A percentile compares a stretch with the other conserved stretches of the same genome.
Evolutionary conservation across 768 basidiomycete genomes (phyloP).

Genomic region (Pisolithus albus): DNA sequence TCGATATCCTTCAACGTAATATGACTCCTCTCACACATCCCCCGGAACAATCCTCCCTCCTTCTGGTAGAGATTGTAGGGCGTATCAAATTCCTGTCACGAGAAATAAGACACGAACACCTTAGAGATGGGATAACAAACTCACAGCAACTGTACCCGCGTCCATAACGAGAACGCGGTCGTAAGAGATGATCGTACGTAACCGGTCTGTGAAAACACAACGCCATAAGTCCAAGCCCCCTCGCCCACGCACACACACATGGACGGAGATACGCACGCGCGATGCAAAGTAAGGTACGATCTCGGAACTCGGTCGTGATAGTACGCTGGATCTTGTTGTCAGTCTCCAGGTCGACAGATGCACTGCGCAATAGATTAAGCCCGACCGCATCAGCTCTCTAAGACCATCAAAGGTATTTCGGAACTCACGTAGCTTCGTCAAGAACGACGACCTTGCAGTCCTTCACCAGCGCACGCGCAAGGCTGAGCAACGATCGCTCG

Average conservation of each 20-base stretch:
- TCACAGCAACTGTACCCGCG: constrained; percentile 49
- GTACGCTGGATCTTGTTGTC: constrained; percentile 48
- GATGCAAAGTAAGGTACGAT: constrained; percentile 48
- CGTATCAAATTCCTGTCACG: constrained; percentile 48
- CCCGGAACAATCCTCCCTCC: constrained; percentile 48
- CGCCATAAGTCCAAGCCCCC: too few relatives aligned
- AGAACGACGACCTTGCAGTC: constrained; percentile 43
- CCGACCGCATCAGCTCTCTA: too few relatives aligned
- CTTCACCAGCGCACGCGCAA: constrained; percentile 50
- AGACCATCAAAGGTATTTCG: constrained; percentile 10
- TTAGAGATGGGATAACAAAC: constrained; percentile 4
- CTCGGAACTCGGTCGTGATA: constrained; percentile 36
- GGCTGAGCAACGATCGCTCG: constrained; percentile 42
- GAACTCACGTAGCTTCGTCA: constrained; percentile 33
- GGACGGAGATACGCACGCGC: constrained; percentile 28
- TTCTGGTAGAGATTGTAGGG: constrained; percentile 45
- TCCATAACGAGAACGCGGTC: constrained; percentile 68
- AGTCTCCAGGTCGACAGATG: constrained; percentile 38
- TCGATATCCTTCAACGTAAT: constrained; percentile 44
- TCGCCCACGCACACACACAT: too few relatives aligned
- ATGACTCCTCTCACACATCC: constrained; percentile 51
- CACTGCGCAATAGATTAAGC: constrained; percentile 15
- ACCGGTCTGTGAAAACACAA: constrained; percentile 27
- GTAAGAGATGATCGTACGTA: constrained; percentile 50
- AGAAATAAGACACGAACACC: too few relatives aligned